Evolutionary conservation across 192 early-diverging fungal genomes (phyloP).

Genomic region (Anaeromyces robustus): DNA sequence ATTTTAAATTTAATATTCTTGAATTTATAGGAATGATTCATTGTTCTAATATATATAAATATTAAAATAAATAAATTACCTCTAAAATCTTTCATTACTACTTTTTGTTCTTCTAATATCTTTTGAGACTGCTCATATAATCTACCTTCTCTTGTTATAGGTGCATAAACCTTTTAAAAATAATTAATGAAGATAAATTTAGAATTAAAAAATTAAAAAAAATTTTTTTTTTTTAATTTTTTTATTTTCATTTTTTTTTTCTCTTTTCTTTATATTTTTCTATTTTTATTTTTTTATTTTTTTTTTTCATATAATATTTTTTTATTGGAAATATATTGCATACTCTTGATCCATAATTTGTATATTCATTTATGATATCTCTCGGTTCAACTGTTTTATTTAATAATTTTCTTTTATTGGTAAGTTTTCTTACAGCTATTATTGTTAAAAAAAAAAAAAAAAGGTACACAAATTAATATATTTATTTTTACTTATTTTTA

Average conservation of each 20-base stretch:
- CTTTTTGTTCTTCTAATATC: not conserved
- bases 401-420: conserved; percentile 22
- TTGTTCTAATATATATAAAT: not conserved
- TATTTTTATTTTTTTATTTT: too few species aligned
- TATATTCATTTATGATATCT: conserved; percentile 42
- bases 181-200: too few species aligned
- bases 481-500: not conserved
- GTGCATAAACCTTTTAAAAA: conserved; percentile 33
- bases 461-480: not conserved
- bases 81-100: not conserved
- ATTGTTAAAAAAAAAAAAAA: too few species aligned
- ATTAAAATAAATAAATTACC: not conserved
- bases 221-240: too few species aligned
- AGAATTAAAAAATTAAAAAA: too few species aligned
- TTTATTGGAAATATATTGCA: not conserved
- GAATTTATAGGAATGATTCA: too few species aligned
- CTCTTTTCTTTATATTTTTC: too few species aligned
- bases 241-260: too few species aligned
- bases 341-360: conserved; percentile 21
- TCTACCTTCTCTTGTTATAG: conserved; percentile 33
- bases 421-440: conserved; percentile 28
- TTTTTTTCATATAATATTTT: too few species aligned
- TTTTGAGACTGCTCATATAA: conserved; percentile 17
- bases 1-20: too few species aligned
- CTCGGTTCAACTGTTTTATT: conserved; percentile 23